phyloP scores from a whole-genome alignment of 2,329 filamentous ascomycete genomes.

The Botrytis hyacinthi region DNA sequence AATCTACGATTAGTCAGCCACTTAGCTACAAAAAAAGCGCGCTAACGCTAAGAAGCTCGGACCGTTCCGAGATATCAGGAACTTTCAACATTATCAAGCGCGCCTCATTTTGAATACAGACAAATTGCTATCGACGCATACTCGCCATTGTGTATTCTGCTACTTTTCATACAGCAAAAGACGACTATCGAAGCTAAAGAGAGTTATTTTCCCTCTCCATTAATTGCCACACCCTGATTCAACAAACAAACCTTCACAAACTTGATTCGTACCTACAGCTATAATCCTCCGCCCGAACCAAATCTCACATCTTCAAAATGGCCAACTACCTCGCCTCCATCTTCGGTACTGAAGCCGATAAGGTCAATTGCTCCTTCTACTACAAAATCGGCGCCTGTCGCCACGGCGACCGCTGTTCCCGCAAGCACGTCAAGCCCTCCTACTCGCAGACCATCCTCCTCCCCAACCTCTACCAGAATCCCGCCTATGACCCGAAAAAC shows the following conservation, averaged over 20 bases:
- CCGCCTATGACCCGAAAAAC: conserved; percentile 92
- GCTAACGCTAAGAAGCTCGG: conserved; percentile 15
- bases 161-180: neutral
- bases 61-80: conserved; percentile 13
- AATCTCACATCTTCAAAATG: conserved; percentile 52
- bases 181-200: neutral
- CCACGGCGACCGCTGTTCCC: conserved; percentile 95
- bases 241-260: neutral
- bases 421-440: conserved; percentile 98
- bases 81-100: conserved; percentile 13
- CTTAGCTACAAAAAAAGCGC: neutral
- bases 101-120: neutral
- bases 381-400: conserved; percentile 99
- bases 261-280: neutral
- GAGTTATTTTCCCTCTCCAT: neutral
- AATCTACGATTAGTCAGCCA: conserved; percentile 6
- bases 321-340: conserved; percentile 99
- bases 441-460: conserved; percentile 98
- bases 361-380: conserved; percentile 99
- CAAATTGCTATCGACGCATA: conserved; percentile 2
- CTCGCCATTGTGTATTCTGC: neutral
- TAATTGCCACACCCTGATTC: neutral
- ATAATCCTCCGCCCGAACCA: neutral
- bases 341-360: conserved; percentile 99
- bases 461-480: conserved; percentile 98